A percentile compares a stretch with the other conserved stretches of the same genome.
Evolutionary conservation across 2,329 filamentous ascomycete genomes (phyloP).

Genomic region (Penicillium paneum): DNA sequence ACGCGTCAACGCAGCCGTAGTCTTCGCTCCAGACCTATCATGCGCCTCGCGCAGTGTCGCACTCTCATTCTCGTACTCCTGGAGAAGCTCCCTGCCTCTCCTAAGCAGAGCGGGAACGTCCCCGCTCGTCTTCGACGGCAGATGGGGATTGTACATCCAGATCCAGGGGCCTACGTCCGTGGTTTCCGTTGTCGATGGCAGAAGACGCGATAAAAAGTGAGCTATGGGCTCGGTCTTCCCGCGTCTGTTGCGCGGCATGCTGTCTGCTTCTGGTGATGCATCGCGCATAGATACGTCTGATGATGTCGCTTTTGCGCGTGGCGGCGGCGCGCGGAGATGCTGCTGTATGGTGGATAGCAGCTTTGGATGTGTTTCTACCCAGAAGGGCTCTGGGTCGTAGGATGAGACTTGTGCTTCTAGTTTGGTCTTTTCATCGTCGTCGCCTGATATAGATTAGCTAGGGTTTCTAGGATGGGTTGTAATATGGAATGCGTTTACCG

Average conservation of each 20-base stretch:
- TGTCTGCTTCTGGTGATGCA: background rate
- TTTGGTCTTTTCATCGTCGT: slow-evolving; percentile 47
- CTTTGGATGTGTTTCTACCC: slow-evolving; percentile 33
- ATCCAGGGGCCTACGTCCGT: slow-evolving; percentile 62
- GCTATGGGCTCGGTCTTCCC: slow-evolving; percentile 57
- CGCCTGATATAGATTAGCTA: slow-evolving; percentile 47
- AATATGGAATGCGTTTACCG: slow-evolving; percentile 24
- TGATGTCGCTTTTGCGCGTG: background rate
- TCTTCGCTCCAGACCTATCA: slow-evolving; percentile 41
- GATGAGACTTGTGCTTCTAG: slow-evolving; percentile 52
- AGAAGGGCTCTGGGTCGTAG: slow-evolving; percentile 55
- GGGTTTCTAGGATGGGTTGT: background rate
- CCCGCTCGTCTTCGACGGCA: slow-evolving; percentile 37
- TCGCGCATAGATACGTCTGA: background rate
- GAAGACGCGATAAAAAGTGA: slow-evolving; percentile 65
- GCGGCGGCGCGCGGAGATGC: background rate
- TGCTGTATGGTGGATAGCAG: slow-evolving; percentile 37
- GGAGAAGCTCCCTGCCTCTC: slow-evolving; percentile 55
- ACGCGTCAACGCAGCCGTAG: slow-evolving; percentile 29
- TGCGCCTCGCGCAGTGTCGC: slow-evolving; percentile 51
- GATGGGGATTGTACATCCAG: slow-evolving; percentile 62
- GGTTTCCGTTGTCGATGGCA: slow-evolving; percentile 60
- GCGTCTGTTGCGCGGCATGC: slow-evolving; percentile 12
- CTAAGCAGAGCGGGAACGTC: slow-evolving; percentile 51
- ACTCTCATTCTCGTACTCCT: slow-evolving; percentile 47